Evolutionary conservation across 306 rosid species (phyloP).

Genomic region (Abrus pulchellus): DNA sequence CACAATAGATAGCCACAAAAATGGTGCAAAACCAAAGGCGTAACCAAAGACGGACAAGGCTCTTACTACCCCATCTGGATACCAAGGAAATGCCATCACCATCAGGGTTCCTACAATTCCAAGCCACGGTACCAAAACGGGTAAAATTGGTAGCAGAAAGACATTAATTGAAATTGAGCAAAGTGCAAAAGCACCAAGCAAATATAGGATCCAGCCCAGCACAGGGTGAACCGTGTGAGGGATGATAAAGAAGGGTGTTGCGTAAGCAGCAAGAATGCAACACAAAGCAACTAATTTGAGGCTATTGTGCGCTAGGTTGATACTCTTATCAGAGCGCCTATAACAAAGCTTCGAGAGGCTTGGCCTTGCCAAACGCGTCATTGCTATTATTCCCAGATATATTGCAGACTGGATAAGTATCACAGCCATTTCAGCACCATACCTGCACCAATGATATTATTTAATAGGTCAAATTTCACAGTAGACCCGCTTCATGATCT

Average conservation of each 20-base stretch:
- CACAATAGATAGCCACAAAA: conserved; percentile 57
- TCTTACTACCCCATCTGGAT: conserved; percentile 70
- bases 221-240: conserved; percentile 81
- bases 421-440: conserved; percentile 68
- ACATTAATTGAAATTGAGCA: conserved; percentile 60
- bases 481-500: background rate
- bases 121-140: conserved; percentile 63
- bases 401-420: conserved; percentile 58
- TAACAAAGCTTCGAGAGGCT: conserved; percentile 70
- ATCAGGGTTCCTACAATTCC: conserved; percentile 66
- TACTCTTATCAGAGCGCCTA: conserved; percentile 68
- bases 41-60: conserved; percentile 68
- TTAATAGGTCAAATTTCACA: background rate
- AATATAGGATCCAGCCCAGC: conserved; percentile 73
- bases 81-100: conserved; percentile 86
- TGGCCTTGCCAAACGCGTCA: conserved; percentile 71
- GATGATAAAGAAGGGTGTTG: conserved; percentile 62
- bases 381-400: conserved; percentile 64
- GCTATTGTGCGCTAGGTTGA: conserved; percentile 52
- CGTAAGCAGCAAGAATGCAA: conserved; percentile 73
- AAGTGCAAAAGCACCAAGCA: conserved; percentile 67
- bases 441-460: conserved; percentile 51
- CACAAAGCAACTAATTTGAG: conserved; percentile 62
- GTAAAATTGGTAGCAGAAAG: conserved; percentile 65
- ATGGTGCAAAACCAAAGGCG: conserved; percentile 72